Base-by-base conservation (phyloP, 768 basidiomycete genomes). In the Lactifluus piperatus region DNA sequence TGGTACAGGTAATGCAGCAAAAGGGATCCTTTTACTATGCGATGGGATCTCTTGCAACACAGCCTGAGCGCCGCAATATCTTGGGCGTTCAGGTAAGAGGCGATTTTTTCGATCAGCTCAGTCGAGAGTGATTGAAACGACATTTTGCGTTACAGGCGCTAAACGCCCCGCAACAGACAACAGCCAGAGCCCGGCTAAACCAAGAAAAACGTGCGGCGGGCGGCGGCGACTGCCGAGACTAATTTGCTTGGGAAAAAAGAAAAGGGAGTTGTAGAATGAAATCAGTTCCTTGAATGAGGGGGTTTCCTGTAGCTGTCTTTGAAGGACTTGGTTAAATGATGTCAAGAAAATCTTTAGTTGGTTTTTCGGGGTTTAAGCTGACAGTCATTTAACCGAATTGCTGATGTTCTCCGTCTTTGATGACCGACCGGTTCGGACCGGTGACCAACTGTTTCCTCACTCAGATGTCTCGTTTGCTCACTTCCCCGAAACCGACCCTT, bases 391-490 rank as follows among this genome's bases (percentile, higher is more conserved):
- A n/a, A n/a, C n/a, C n/a, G n/a, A n/a, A n/a, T n/a, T n/a, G n/a
- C n/a, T n/a, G n/a, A n/a, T n/a, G n/a, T n/a, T n/a, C n/a, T n/a
- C n/a, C n/a, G n/a, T n/a, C n/a, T n/a, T n/a, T n/a, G n/a, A n/a
- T n/a, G n/a, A n/a, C n/a, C n/a, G n/a, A n/a, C n/a, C n/a, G n/a
- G n/a, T n/a, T n/a, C n/a, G n/a, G n/a, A n/a, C n/a, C n/a, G n/a
- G n/a, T n/a, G n/a, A n/a, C n/a, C n/a, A n/a, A n/a, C n/a, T n/a
- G n/a, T n/a, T n/a, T n/a, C n/a, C n/a, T n/a, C n/a, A n/a, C n/a
- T n/a, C n/a, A n/a, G n/a, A 71, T 71, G 71, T 66, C 68, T 13
- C 68, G 70, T 14, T 65, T 67, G 29, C 71, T 70, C 14, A 58
- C 52, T 4, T 62, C 62, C 10, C 62, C 58, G 13, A 59, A 66